Conservation (phyloP, 768 basidiomycete genomes). For the Lentinula aciculospora region DNA sequence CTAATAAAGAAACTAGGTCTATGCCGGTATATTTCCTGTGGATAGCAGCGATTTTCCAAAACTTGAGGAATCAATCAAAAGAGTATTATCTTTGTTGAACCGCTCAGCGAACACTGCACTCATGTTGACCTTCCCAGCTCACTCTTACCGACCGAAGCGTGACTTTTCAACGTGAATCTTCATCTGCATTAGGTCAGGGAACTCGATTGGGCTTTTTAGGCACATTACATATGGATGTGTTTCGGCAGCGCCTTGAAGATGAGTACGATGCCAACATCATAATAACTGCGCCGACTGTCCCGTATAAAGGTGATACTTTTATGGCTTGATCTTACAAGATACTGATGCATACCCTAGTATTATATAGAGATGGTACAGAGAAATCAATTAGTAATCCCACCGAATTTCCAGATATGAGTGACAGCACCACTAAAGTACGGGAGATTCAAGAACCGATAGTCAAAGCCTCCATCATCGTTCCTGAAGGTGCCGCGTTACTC, state of each 20-base stretch:
- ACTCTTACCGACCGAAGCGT: conserved; percentile 87
- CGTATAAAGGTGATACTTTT: conserved; percentile 65
- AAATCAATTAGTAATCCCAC: conserved; percentile 85
- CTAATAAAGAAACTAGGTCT: conserved; percentile 51
- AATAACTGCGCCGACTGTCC: conserved; percentile 93
- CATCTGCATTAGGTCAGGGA: conserved; percentile 91
- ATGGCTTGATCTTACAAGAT: background rate
- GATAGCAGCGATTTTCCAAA: conserved; percentile 89
- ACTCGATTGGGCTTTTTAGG: conserved; percentile 94
- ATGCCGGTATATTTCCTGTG: conserved; percentile 90
- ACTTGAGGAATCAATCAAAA: conserved; percentile 91
- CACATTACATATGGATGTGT: conserved; percentile 94
- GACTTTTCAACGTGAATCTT: conserved; percentile 86
- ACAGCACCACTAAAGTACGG: conserved; percentile 53
- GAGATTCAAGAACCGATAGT: conserved; percentile 91
- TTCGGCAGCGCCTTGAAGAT: conserved; percentile 93
- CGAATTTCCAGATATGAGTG: conserved; percentile 84
- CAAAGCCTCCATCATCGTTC: conserved; percentile 89
- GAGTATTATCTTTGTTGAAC: conserved; percentile 39
- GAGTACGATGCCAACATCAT: conserved; percentile 95
- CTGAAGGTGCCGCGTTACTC: conserved; percentile 55
- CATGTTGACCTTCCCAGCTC: conserved; percentile 39
- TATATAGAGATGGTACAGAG: conserved; percentile 62
- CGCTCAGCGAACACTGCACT: conserved; percentile 5
- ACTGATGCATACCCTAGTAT: conserved; percentile 39